Percentiles rank a stretch among this genome's conserved stretches.
phyloP scores from a whole-genome alignment of 768 basidiomycete genomes.

The Lyophyllum decastes region DNA sequence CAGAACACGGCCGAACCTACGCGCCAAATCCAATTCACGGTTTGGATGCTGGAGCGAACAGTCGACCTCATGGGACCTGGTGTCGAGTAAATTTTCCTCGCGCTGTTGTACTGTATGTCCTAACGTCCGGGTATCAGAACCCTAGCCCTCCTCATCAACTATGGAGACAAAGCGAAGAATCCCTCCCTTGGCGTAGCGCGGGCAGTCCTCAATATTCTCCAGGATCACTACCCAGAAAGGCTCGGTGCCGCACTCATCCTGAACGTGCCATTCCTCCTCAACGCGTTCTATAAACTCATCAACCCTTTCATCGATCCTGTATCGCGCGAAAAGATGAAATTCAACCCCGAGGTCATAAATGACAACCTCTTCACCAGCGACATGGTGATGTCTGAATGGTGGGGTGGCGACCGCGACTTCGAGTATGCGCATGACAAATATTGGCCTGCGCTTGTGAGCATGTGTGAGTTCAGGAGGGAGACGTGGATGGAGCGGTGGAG shows the following conservation, averaged over 20 bases:
- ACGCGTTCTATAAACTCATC: conserved; percentile 76
- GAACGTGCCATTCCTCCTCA: conserved; percentile 80
- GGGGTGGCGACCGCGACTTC: conserved; percentile 70
- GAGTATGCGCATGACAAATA: conserved; percentile 75
- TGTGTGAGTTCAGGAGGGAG: conserved; percentile 52
- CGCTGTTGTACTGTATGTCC: neutral
- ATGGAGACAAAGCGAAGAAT: conserved; percentile 68
- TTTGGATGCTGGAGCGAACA: conserved; percentile 78
- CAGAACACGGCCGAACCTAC: conserved; percentile 77
- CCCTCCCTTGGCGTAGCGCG: conserved; percentile 43
- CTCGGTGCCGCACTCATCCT: conserved; percentile 74
- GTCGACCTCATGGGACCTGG: conserved; percentile 81
- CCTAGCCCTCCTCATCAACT: conserved; percentile 74
- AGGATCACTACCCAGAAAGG: conserved; percentile 86
- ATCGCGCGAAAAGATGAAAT: conserved; percentile 73
- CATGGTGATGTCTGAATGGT: conserved; percentile 69
- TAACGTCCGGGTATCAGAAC: conserved; percentile 42
- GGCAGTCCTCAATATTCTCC: conserved; percentile 63
- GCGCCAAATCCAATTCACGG: conserved; percentile 70
- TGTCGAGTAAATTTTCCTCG: conserved; percentile 60
- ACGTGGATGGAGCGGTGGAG: conserved; percentile 65
- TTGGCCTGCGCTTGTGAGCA: conserved; percentile 64
- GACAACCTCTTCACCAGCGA: conserved; percentile 70
- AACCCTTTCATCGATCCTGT: conserved; percentile 83
- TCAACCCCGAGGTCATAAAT: conserved; percentile 67